A percentile compares a stretch with the other conserved stretches of the same genome.
These are phyloP conservation scores for Hortaea werneckii DNA, from an alignment of 2,329 filamentous ascomycete genomes.

Conservation along the genomic window DNA sequence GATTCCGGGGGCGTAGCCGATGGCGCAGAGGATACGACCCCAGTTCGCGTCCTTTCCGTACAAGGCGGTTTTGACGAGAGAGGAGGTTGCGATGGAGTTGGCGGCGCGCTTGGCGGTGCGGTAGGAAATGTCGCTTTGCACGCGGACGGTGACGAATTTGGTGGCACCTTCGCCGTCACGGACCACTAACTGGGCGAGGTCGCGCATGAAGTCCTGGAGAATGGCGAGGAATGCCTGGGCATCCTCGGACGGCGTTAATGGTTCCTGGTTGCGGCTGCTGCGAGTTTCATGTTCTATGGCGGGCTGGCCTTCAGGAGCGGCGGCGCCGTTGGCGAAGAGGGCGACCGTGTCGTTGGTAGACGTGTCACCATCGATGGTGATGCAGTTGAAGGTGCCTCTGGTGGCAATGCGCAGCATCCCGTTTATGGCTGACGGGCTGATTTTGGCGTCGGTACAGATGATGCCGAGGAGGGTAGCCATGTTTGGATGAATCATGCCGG, in stretches of 20 bases:
- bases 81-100: conserved; percentile 77
- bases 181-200: conserved; percentile 85
- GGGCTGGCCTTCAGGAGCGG: conserved; percentile 27
- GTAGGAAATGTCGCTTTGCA: conserved; percentile 30
- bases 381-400: conserved; percentile 85
- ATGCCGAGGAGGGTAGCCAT: conserved; percentile 94
- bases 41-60: conserved; percentile 98
- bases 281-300: conserved; percentile 1
- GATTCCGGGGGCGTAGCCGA: conserved; percentile 66
- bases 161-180: conserved; percentile 95
- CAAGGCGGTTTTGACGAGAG: conserved; percentile 91
- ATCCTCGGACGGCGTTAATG: conserved; percentile 21
- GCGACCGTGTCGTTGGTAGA: conserved; percentile 96
- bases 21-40: conserved; percentile 92
- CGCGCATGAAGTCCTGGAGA: conserved; percentile 67
- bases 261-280: not conserved
- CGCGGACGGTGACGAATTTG: conserved; percentile 91
- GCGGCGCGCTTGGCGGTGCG: conserved; percentile 63
- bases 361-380: conserved; percentile 93
- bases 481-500: conserved; percentile 98
- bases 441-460: conserved; percentile 80
- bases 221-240: conserved; percentile 61
- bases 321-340: conserved; percentile 89
- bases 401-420: conserved; percentile 61
- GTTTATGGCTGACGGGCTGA: conserved; percentile 58